phyloP scores from a whole-genome alignment of 495 filamentous ascomycete genomes.

The Arthonia radiata region DNA sequence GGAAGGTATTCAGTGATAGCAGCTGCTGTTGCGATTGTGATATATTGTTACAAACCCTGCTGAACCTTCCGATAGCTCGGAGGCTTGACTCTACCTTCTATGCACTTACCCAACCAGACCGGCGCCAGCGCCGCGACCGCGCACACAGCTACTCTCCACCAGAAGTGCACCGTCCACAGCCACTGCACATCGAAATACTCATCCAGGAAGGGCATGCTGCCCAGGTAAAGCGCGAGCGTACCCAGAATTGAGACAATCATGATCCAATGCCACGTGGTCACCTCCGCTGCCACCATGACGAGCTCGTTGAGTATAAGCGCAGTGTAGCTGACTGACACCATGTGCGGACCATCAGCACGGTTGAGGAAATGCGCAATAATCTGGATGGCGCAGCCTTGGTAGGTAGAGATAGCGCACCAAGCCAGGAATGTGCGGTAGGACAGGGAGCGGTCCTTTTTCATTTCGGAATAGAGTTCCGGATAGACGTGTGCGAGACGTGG shows the following conservation, averaged over 20 bases:
- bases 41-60: constrained; percentile 19
- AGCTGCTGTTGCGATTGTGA: too few relatives aligned
- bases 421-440: constrained; percentile 87
- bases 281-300: constrained; percentile 84
- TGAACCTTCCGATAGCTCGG: constrained; percentile 93
- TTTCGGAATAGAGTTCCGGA: constrained; percentile 89
- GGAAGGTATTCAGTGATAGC: too few relatives aligned
- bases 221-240: constrained; percentile 56
- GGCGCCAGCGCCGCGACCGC: constrained; percentile 64
- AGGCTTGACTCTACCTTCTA: constrained; percentile 62
- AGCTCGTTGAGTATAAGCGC: constrained; percentile 86
- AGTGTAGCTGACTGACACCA: constrained; percentile 82
- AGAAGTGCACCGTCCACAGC: constrained; percentile 52
- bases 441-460: constrained; percentile 61
- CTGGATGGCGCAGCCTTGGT: constrained; percentile 88
- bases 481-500: constrained; percentile 82
- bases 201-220: constrained; percentile 64
- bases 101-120: constrained; percentile 62
- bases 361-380: constrained; percentile 61
- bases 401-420: constrained; percentile 88
- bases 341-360: constrained; percentile 13
- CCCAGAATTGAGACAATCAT: constrained; percentile 72
- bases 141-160: constrained; percentile 61
- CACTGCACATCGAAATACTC: constrained; percentile 76
- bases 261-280: constrained; percentile 90